These are phyloP conservation scores for Blastobotrys ciferrii DNA, from an alignment of 1,139 yeast genomes.

Conservation along the genomic window DNA sequence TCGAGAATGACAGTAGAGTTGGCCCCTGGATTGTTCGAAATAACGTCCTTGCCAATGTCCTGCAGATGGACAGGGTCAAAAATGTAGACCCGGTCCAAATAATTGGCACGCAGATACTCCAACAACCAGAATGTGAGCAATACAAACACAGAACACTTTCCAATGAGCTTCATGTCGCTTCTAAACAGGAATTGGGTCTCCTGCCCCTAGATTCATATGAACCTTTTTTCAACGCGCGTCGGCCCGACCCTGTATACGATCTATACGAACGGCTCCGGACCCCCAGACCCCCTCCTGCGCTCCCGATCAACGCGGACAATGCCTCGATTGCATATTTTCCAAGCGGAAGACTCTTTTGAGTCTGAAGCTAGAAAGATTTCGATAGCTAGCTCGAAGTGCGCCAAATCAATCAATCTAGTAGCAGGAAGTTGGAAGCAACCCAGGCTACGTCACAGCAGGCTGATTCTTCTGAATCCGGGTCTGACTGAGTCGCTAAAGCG, in stretches of 20 bases:
- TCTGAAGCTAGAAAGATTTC: no score
- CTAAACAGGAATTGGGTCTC: neutral
- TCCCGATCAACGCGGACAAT: no score
- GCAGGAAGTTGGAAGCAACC: no score
- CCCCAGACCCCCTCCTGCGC: no score
- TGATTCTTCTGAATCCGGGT: no score
- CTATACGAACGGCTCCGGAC: neutral
- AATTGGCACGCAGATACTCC: slow-evolving; percentile 23
- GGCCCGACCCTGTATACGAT: neutral
- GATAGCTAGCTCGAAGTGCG: no score
- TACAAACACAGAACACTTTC: slow-evolving; percentile 10
- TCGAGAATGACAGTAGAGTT: slow-evolving; percentile 60
- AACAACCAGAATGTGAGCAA: slow-evolving; percentile 19
- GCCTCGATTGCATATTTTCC: no score
- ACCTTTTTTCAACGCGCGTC: neutral
- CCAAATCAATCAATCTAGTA: no score
- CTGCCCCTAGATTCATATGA: neutral
- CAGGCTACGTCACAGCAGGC: no score
- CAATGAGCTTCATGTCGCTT: neutral
- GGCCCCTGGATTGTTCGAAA: slow-evolving; percentile 54
- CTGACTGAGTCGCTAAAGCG: no score
- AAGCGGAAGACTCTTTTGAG: no score
- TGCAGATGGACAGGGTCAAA: slow-evolving; percentile 52
- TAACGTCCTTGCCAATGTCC: slow-evolving; percentile 46
- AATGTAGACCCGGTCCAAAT: slow-evolving; percentile 59